Evolutionary conservation across 129 eudicot genomes (phyloP).

Genomic region (Ambrosia trifida): DNA sequence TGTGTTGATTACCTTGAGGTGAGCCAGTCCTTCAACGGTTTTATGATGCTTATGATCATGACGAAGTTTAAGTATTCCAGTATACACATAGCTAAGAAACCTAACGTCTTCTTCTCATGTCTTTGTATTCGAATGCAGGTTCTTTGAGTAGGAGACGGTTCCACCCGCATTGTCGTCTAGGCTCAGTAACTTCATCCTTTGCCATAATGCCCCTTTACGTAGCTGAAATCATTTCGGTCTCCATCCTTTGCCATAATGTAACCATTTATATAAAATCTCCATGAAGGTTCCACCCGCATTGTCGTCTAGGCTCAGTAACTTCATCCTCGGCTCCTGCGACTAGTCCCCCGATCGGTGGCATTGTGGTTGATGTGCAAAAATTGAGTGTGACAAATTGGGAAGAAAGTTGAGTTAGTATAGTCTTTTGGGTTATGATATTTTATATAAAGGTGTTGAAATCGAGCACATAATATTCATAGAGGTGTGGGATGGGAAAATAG

Average conservation of each 20-base stretch:
- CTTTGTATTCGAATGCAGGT: slow-evolving; percentile 42
- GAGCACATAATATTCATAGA: too few species aligned
- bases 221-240: slow-evolving; percentile 74
- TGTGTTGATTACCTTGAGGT: slow-evolving; percentile 34
- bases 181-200: slow-evolving; percentile 40
- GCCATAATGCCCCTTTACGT: too few species aligned
- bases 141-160: slow-evolving; percentile 63
- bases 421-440: too few species aligned
- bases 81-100: slow-evolving; percentile 49
- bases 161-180: slow-evolving; percentile 60
- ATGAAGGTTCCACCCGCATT: slow-evolving; percentile 53
- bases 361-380: slow-evolving; percentile 62
- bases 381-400: too few species aligned
- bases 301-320: slow-evolving; percentile 50
- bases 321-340: slow-evolving; percentile 49
- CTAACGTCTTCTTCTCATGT: slow-evolving; percentile 46
- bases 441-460: too few species aligned
- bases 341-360: slow-evolving; percentile 37
- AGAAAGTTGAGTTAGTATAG: too few species aligned
- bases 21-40: slow-evolving; percentile 28
- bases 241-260: slow-evolving; percentile 87
- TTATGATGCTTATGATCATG: slow-evolving; percentile 25
- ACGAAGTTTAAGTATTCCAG: slow-evolving; percentile 12
- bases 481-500: too few species aligned
- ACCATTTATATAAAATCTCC: slow-evolving; percentile 73